Evolutionary conservation across 768 basidiomycete genomes (phyloP).

Genomic region (Hemileccinum impolitum): DNA sequence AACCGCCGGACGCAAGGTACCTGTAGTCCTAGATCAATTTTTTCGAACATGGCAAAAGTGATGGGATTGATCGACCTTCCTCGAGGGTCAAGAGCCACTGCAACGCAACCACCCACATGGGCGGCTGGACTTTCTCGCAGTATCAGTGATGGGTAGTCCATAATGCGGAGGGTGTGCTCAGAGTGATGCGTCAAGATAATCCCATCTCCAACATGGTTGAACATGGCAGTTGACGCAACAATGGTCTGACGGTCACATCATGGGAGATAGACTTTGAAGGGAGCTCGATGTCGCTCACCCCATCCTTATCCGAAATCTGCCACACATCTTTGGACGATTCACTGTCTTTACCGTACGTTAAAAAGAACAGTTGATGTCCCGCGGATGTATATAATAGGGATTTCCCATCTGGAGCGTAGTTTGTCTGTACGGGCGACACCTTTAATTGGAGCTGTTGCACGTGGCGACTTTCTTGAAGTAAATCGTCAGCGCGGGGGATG

Average conservation of each 20-base stretch:
- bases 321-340: constrained; percentile 53
- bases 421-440: constrained; percentile 59
- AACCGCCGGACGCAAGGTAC: constrained; percentile 77
- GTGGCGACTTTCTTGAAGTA: constrained; percentile 59
- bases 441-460: constrained; percentile 60
- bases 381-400: constrained; percentile 61
- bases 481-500: constrained; percentile 6
- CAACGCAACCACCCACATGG: constrained; percentile 77
- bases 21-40: constrained; percentile 30
- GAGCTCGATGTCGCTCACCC: constrained; percentile 2
- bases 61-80: constrained; percentile 46
- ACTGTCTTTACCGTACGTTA: constrained; percentile 54
- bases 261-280: background rate
- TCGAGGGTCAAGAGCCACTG: constrained; percentile 76
- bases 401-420: constrained; percentile 71
- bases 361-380: constrained; percentile 56
- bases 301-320: constrained; percentile 35
- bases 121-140: constrained; percentile 63
- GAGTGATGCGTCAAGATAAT: constrained; percentile 63
- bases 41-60: background rate
- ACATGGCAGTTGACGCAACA: constrained; percentile 62
- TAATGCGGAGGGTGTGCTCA: constrained; percentile 61
- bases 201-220: constrained; percentile 73
- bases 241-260: constrained; percentile 34
- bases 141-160: constrained; percentile 64